A percentile compares a stretch with the other conserved stretches of the same genome.
Evolutionary conservation across 1,139 yeast species (phyloP).

Genomic region (Saccharomyces hybrid): DNA sequence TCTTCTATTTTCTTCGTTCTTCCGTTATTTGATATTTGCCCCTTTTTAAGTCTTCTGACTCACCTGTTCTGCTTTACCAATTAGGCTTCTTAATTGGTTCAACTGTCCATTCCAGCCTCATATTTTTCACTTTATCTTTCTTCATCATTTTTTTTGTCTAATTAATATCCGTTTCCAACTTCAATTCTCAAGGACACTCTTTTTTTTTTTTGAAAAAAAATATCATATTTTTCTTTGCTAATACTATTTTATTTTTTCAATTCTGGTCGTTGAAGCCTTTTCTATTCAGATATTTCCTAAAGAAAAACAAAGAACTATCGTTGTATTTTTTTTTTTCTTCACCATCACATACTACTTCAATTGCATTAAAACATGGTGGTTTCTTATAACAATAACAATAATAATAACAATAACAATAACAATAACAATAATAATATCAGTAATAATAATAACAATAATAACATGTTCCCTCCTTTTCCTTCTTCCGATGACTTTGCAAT

Average conservation of each 20-base stretch:
- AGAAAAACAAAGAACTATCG: neutral
- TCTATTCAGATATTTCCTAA: neutral
- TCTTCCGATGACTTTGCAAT: neutral
- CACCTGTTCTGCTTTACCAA: neutral
- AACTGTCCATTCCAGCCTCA: neutral
- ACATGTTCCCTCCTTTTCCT: neutral
- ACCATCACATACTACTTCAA: neutral
- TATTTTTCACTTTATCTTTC: neutral
- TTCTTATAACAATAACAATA: neutral
- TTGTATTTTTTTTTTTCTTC: neutral
- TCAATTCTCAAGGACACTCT: slow-evolving; percentile 1
- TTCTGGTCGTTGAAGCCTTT: neutral
- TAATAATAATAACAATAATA: neutral
- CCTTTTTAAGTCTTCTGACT: neutral
- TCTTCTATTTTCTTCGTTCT: neutral
- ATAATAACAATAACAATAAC: neutral
- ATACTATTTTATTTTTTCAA: neutral
- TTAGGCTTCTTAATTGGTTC: neutral
- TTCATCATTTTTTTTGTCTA: neutral
- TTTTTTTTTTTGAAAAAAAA: neutral
- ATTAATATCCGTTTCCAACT: neutral
- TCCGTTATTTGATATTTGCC: neutral
- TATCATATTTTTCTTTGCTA: neutral
- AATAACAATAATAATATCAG: neutral
- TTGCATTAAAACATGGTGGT: neutral